Evolutionary conservation across 768 basidiomycete genomes (phyloP).

Genomic region (Suillus americanus): DNA sequence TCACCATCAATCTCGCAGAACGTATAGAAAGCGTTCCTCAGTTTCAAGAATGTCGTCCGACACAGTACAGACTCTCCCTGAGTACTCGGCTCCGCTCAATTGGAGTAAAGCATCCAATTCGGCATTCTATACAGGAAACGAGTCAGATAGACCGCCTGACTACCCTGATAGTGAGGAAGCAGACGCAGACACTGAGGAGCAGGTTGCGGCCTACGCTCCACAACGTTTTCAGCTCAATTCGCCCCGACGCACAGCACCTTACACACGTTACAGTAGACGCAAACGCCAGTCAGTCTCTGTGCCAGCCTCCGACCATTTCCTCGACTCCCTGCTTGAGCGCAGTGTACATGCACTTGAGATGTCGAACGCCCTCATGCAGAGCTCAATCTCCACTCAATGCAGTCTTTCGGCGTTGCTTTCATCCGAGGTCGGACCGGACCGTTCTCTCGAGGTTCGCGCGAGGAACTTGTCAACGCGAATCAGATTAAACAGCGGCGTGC

Average conservation of each 20-base stretch:
- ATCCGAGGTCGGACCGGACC: constrained; percentile 46
- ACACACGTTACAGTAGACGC: constrained; percentile 26
- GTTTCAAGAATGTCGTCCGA: constrained; percentile 62
- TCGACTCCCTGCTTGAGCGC: constrained; percentile 78
- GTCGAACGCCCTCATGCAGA: constrained; percentile 77
- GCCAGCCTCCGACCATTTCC: constrained; percentile 46
- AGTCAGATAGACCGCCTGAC: constrained; percentile 68
- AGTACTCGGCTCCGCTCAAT: constrained; percentile 44
- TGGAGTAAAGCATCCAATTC: constrained; percentile 17
- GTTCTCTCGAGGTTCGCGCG: constrained; percentile 46
- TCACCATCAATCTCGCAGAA: constrained; percentile 26
- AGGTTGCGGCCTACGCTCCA: constrained; percentile 23
- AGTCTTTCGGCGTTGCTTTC: constrained; percentile 50
- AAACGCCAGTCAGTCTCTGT: constrained; percentile 26
- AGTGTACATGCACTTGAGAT: constrained; percentile 85
- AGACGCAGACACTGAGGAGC: constrained; percentile 63
- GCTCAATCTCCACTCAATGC: constrained; percentile 70
- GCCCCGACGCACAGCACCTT: constrained; percentile 30
- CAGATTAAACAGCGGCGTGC: constrained; percentile 40
- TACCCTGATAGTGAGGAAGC: constrained; percentile 79
- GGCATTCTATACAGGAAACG: constrained; percentile 27
- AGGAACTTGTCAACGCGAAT: constrained; percentile 54
- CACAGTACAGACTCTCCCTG: constrained; percentile 63
- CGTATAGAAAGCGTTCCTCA: constrained; percentile 60
- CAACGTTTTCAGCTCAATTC: constrained; percentile 31